These are phyloP conservation scores for Cymbopogon flexuosus DNA, from an alignment of 202 grass and related monocot species.

Conservation along the genomic window DNA sequence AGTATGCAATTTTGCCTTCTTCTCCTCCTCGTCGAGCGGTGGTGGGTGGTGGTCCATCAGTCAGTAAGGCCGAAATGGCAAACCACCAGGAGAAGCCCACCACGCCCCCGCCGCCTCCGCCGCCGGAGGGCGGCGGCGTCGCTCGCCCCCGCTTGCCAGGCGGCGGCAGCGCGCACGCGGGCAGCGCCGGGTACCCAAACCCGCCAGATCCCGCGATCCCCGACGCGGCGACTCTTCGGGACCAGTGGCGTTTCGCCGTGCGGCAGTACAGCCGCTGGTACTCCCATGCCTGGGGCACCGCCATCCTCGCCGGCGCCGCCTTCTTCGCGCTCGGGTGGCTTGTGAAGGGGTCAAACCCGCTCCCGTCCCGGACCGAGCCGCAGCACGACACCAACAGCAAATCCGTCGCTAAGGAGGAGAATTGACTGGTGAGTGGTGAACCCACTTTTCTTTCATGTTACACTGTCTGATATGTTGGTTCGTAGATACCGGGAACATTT, in stretches of 20 bases:
- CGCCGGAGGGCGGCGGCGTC: background rate
- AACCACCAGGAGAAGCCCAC: slow-evolving; percentile 44
- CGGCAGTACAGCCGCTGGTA: slow-evolving; percentile 93
- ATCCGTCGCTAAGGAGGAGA: slow-evolving; percentile 5
- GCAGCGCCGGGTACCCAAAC: slow-evolving; percentile 44
- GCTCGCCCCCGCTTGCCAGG: background rate
- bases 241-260: slow-evolving; percentile 81
- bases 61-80: slow-evolving; percentile 24
- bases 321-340: slow-evolving; percentile 90
- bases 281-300: slow-evolving; percentile 89
- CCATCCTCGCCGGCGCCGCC: slow-evolving; percentile 75
- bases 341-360: slow-evolving; percentile 84
- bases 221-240: slow-evolving; percentile 67
- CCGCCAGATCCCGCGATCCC: slow-evolving; percentile 64
- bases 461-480: background rate
- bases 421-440: slow-evolving; percentile 23
- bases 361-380: slow-evolving; percentile 50
- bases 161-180: background rate
- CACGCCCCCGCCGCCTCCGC: background rate
- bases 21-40: background rate
- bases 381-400: background rate
- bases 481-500: background rate
- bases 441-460: background rate
- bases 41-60: background rate
- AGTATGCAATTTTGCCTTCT: background rate